A percentile compares a stretch with the other conserved stretches of the same genome.
Evolutionary conservation across 169 alveolate genomes (phyloP).

Genomic region (Plasmodium reichenowi): DNA sequence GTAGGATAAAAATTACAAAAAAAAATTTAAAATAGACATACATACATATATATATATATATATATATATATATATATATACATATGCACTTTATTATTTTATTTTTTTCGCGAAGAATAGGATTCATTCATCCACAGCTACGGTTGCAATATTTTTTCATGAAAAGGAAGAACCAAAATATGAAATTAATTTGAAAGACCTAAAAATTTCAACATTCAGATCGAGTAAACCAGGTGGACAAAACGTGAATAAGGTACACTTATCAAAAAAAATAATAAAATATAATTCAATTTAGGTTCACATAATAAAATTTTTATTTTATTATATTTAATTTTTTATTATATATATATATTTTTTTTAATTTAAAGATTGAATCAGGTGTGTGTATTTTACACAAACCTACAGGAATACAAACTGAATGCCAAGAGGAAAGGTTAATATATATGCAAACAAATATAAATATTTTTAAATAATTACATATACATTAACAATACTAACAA

Average conservation of each 20-base stretch:
- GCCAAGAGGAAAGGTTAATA: constrained; percentile 65
- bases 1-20: constrained; percentile 25
- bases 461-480: not conserved
- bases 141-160: constrained; percentile 83
- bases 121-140: constrained; percentile 88
- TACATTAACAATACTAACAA: not conserved
- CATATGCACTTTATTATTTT: not conserved
- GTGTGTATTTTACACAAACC: constrained; percentile 54
- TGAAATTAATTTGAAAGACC: constrained; percentile 80
- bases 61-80: too few species aligned
- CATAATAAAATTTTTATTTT: not conserved
- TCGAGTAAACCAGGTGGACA: constrained; percentile 88
- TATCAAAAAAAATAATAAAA: not conserved
- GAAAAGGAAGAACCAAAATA: constrained; percentile 20
- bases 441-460: not conserved
- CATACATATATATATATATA: not conserved
- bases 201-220: constrained; percentile 84
- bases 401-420: constrained; percentile 35
- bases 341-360: not conserved
- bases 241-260: constrained; percentile 85
- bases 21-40: not conserved
- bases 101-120: constrained; percentile 71
- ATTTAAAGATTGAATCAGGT: constrained; percentile 54
- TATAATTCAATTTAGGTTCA: constrained; percentile 3
- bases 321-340: not conserved